Conservation (phyloP, 495 filamentous ascomycete species). For the Penicillium herquei region DNA sequence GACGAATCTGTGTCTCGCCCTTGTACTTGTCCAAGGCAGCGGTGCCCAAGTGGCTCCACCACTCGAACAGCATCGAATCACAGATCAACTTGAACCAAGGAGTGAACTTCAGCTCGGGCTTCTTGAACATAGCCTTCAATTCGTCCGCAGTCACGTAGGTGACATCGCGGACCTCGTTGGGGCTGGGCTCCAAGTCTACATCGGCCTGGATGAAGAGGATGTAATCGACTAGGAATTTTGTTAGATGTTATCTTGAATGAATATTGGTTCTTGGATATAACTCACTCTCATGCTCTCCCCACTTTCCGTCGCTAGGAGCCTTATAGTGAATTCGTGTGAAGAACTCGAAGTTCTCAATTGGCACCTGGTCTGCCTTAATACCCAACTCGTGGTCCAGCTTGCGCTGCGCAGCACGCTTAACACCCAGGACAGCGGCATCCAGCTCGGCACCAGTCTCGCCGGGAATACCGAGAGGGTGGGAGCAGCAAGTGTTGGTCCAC, state of each 20-base stretch:
- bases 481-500: constrained; percentile 99
- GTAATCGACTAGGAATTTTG: constrained; percentile 76
- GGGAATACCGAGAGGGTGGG: constrained; percentile 88
- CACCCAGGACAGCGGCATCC: constrained; percentile 74
- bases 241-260: background rate
- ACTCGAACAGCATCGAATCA: constrained; percentile 95
- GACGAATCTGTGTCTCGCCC: constrained; percentile 80
- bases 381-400: constrained; percentile 95
- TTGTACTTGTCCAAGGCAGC: constrained; percentile 77
- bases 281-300: constrained; percentile 98
- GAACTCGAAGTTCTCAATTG: constrained; percentile 86
- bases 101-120: constrained; percentile 80
- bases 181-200: constrained; percentile 75
- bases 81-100: constrained; percentile 99
- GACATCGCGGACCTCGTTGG: constrained; percentile 84
- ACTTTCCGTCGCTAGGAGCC: constrained; percentile 94
- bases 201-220: constrained; percentile 97
- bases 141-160: constrained; percentile 80
- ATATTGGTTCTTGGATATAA: constrained; percentile 1
- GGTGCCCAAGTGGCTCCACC: constrained; percentile 87
- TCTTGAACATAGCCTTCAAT: constrained; percentile 80
- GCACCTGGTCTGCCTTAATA: constrained; percentile 88
- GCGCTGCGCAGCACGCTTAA: constrained; percentile 84
- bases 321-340: constrained; percentile 97
- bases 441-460: constrained; percentile 87